A percentile compares a stretch with the other conserved stretches of the same genome.
phyloP scores from a whole-genome alignment of 1,284 basidiomycete genomes.

The Tylopilus sp. region DNA sequence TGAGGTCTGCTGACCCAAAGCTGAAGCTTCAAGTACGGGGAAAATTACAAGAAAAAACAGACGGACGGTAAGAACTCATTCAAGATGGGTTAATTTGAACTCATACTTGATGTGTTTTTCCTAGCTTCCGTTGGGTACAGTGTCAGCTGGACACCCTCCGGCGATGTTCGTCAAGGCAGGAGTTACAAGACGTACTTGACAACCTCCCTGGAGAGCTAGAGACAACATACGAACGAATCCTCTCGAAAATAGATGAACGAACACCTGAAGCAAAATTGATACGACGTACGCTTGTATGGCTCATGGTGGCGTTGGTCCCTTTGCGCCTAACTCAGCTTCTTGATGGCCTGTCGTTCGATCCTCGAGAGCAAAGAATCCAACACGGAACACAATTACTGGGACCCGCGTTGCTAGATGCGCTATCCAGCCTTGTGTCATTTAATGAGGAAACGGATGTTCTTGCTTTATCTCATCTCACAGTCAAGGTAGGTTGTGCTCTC shows the following conservation, averaged over 20 bases:
- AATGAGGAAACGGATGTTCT: conserved; percentile 5
- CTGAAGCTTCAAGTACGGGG: not conserved
- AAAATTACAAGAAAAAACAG: not conserved
- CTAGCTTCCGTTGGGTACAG: conserved; percentile 12
- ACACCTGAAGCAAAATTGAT: conserved; percentile 3
- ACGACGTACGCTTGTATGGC: conserved; percentile 1
- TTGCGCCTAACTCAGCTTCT: conserved; percentile 2
- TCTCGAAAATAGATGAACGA: conserved; percentile 4
- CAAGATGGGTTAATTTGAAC: not conserved
- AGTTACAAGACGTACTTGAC: conserved; percentile 1
- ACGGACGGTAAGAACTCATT: conserved; percentile 1
- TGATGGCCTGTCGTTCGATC: not conserved
- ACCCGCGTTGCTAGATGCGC: not conserved
- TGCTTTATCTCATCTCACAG: conserved; percentile 7
- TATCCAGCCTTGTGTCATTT: conserved; percentile 12
- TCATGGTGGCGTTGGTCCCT: conserved; percentile 6
- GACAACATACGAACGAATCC: conserved; percentile 4
- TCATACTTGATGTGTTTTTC: not conserved
- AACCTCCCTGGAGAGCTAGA: not conserved
- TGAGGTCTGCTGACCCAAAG: not conserved
- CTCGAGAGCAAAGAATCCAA: no score
- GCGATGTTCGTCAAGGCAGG: not conserved
- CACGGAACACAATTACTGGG: not conserved
- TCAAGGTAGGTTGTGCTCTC: conserved; percentile 5
- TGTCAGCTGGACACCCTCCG: conserved; percentile 9